phyloP scores from a whole-genome alignment of 2,329 filamentous ascomycete genomes.

The Aspergillus pseudoviridinutans region DNA sequence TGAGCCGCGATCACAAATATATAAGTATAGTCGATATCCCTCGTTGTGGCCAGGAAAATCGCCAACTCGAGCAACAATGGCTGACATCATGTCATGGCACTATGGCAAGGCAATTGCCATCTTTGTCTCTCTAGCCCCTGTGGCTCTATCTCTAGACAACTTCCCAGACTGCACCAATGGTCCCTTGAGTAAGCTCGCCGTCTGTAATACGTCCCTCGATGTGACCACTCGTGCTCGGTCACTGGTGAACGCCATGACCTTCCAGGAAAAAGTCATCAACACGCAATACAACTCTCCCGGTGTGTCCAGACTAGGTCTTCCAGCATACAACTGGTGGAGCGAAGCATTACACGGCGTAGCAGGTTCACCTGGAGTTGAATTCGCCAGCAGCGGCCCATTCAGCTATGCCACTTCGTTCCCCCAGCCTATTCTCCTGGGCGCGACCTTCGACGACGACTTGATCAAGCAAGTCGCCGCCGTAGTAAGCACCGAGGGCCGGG shows the following conservation, averaged over 20 bases:
- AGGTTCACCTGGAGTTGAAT: slow-evolving; percentile 45
- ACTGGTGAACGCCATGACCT: slow-evolving; percentile 42
- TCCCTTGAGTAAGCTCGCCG: slow-evolving; percentile 45
- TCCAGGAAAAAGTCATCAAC: slow-evolving; percentile 52
- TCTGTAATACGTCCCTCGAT: slow-evolving; percentile 45
- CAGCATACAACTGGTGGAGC: slow-evolving; percentile 58
- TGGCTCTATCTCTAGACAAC: neutral
- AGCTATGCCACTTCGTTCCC: slow-evolving; percentile 61
- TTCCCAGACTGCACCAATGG: slow-evolving; percentile 50
- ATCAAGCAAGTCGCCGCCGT: slow-evolving; percentile 52
- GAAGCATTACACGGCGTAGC: slow-evolving; percentile 61
- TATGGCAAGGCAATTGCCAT: neutral
- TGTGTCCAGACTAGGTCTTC: slow-evolving; percentile 51
- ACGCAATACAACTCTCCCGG: slow-evolving; percentile 46
- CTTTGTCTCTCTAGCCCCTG: neutral
- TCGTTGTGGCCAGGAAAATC: neutral
- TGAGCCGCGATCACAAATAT: neutral
- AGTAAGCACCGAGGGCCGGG: slow-evolving; percentile 55
- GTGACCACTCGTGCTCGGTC: slow-evolving; percentile 39
- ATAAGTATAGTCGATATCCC: neutral
- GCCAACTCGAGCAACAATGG: neutral
- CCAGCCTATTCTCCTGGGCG: slow-evolving; percentile 56
- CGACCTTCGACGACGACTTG: slow-evolving; percentile 60
- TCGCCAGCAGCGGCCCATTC: slow-evolving; percentile 49
- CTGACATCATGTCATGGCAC: neutral